phyloP scores from a whole-genome alignment of 257 asterid species.

The Leonotis leonurus region DNA sequence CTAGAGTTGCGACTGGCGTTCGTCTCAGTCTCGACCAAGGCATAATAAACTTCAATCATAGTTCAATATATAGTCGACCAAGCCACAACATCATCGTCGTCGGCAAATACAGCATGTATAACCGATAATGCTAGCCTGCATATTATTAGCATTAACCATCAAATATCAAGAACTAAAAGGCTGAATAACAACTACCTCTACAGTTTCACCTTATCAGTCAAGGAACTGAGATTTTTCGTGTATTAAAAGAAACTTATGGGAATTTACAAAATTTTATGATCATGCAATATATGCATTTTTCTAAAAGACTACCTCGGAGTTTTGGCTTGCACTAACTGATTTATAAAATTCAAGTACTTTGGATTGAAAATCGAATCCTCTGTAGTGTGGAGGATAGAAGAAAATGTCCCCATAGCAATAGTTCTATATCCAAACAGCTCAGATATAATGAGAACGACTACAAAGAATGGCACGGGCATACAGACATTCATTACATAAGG shows the following conservation, averaged over 20 bases:
- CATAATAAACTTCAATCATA: neutral
- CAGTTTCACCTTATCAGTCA: neutral
- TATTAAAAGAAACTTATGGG: neutral
- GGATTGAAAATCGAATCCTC: constrained; percentile 47
- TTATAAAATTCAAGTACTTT: constrained; percentile 44
- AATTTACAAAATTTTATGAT: neutral
- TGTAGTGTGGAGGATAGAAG: constrained; percentile 33
- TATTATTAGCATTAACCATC: neutral
- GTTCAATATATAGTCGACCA: constrained; percentile 20
- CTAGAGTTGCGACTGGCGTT: neutral
- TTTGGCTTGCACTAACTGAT: constrained; percentile 12
- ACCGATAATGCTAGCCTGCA: constrained; percentile 65
- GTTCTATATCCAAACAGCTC: constrained; percentile 32
- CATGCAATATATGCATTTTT: neutral
- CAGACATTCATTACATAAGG: neutral
- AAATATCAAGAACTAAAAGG: neutral
- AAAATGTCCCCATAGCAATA: constrained; percentile 32
- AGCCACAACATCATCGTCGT: constrained; percentile 54
- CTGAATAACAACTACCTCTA: neutral
- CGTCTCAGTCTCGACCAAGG: neutral
- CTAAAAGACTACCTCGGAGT: constrained; percentile 3
- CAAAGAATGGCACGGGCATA: neutral
- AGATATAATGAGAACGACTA: constrained; percentile 17
- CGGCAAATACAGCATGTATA: constrained; percentile 52
- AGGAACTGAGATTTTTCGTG: neutral